Conservation (phyloP, 768 basidiomycete species). For the Pisolithus tinctorius region DNA sequence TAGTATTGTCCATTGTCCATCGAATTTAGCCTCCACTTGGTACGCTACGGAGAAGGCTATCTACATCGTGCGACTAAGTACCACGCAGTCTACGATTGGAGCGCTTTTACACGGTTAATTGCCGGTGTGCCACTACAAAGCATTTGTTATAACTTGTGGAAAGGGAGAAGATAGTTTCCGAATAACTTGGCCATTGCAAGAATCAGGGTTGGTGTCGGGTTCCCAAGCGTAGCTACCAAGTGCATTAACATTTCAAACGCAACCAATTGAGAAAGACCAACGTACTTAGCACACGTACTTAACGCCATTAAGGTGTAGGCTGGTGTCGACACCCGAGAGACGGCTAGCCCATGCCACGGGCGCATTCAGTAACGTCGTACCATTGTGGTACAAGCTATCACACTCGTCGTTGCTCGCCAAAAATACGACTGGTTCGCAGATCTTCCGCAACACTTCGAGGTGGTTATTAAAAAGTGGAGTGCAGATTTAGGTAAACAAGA, state of each 20-base stretch:
- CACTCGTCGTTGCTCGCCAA: slow-evolving; percentile 7
- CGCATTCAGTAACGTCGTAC: no score
- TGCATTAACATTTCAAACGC: background rate
- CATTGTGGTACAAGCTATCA: no score
- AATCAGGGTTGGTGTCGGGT: slow-evolving; percentile 20
- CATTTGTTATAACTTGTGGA: background rate
- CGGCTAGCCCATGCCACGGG: no score
- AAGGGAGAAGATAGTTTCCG: background rate
- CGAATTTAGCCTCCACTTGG: no score
- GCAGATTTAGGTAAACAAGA: slow-evolving; percentile 11
- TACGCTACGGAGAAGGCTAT: no score
- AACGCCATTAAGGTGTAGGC: slow-evolving; percentile 3
- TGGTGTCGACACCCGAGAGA: slow-evolving; percentile 15
- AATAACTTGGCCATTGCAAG: slow-evolving; percentile 20
- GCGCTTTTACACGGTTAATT: background rate
- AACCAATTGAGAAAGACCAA: background rate
- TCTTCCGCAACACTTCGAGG: no score
- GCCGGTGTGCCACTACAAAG: background rate
- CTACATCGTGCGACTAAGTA: no score
- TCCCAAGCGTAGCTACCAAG: slow-evolving; percentile 21
- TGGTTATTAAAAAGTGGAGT: no score
- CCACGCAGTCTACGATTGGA: no score
- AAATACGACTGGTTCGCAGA: no score
- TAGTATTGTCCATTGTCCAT: no score
- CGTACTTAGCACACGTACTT: no score